Percentiles rank a stretch among this genome's conserved stretches.
Conservation (phyloP, 2,329 filamentous ascomycete species). For the Fusarium napiforme region DNA sequence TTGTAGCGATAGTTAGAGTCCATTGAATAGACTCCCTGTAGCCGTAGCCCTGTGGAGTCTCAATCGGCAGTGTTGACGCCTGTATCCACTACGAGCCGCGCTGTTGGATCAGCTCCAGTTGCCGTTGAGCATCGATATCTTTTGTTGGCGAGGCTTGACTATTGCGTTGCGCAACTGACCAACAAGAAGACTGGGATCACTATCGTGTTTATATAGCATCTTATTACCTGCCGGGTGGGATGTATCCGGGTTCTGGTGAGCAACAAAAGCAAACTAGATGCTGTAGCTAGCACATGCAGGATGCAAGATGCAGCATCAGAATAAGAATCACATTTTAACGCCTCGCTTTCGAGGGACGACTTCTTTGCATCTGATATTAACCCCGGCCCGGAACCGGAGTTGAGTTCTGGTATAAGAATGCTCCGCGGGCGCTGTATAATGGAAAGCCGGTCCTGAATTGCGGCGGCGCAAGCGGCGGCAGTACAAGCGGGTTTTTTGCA, state of each 20-base stretch:
- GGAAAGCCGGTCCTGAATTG: constrained; percentile 10
- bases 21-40: background rate
- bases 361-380: background rate
- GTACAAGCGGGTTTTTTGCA: background rate
- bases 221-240: background rate
- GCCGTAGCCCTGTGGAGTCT: constrained; percentile 4
- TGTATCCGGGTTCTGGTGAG: background rate
- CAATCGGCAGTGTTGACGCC: constrained; percentile 15
- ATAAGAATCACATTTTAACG: background rate
- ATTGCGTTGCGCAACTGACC: background rate
- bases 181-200: background rate
- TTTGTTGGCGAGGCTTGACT: constrained; percentile 2
- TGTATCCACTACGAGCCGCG: constrained; percentile 37
- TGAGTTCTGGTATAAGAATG: background rate
- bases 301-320: background rate
- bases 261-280: background rate
- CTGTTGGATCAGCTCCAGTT: constrained; percentile 7
- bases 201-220: background rate
- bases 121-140: background rate
- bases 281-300: background rate
- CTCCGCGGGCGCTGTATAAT: background rate
- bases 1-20: background rate
- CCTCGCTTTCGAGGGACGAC: background rate
- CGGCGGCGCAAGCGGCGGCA: constrained; percentile 9
- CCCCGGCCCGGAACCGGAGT: constrained; percentile 30